Percentiles rank a stretch among this genome's conserved stretches.
These are phyloP conservation scores for Cyberlindnera bimundalis DNA, from an alignment of 805 yeast species.

Conservation along the genomic window DNA sequence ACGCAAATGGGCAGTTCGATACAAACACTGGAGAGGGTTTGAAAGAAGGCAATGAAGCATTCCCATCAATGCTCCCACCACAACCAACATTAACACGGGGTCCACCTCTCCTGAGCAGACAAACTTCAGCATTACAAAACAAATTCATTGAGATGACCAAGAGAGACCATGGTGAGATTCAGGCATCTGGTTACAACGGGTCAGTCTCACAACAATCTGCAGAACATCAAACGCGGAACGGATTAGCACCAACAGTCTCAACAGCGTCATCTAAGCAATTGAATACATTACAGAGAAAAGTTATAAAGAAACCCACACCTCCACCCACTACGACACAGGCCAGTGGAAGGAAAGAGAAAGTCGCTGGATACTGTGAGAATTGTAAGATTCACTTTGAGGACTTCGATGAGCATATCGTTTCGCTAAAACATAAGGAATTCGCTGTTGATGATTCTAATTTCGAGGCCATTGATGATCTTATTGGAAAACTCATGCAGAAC, in stretches of 20 bases:
- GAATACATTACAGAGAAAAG: constrained; percentile 45
- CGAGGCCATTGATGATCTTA: constrained; percentile 70
- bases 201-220: constrained; percentile 31
- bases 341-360: constrained; percentile 23
- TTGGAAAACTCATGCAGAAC: constrained; percentile 35
- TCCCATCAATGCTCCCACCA: constrained; percentile 23
- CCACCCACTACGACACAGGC: neutral
- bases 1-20: neutral
- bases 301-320: constrained; percentile 18
- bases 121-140: constrained; percentile 18
- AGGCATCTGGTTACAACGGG: constrained; percentile 57
- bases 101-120: constrained; percentile 19
- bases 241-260: constrained; percentile 57
- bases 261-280: constrained; percentile 52
- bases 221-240: constrained; percentile 42
- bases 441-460: constrained; percentile 73
- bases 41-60: constrained; percentile 1
- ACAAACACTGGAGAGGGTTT: no score
- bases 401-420: constrained; percentile 68
- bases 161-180: constrained; percentile 46
- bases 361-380: constrained; percentile 88
- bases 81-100: constrained; percentile 6
- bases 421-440: constrained; percentile 72
- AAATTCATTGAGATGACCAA: constrained; percentile 23
- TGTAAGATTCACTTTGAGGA: constrained; percentile 81